phyloP scores from a whole-genome alignment of 495 filamentous ascomycete genomes.

The Penicillium dipodomyicola region DNA sequence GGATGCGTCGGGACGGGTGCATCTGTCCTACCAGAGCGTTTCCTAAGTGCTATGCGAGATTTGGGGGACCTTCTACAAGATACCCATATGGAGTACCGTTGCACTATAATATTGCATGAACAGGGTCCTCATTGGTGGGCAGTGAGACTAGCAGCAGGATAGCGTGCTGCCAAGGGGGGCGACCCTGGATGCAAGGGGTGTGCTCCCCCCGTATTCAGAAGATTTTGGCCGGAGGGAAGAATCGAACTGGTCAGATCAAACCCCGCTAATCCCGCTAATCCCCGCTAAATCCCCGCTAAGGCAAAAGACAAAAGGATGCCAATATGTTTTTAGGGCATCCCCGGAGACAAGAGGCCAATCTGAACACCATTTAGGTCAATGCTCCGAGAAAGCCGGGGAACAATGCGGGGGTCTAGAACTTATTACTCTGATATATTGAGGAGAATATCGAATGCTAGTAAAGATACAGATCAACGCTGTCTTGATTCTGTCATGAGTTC shows the following conservation, averaged over 20 bases:
- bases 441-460: not conserved
- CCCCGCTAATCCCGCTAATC: no score
- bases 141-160: constrained; percentile 6
- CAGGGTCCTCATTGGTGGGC: not conserved
- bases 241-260: not conserved
- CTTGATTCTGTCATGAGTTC: constrained; percentile 25
- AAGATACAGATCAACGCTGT: constrained; percentile 13
- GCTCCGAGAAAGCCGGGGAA: constrained; percentile 7
- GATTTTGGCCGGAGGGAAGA: not conserved
- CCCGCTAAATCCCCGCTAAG: not conserved
- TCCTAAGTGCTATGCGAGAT: not conserved
- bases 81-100: not conserved
- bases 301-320: not conserved
- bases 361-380: constrained; percentile 6
- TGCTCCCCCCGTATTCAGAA: not conserved
- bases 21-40: not conserved
- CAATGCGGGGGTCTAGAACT: constrained; percentile 1
- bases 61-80: not conserved
- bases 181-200: constrained; percentile 2
- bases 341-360: not conserved
- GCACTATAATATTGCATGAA: not conserved
- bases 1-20: not conserved
- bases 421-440: no score
- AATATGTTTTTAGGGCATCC: constrained; percentile 2
- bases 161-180: constrained; percentile 9